Evolutionary conservation across 2,329 filamentous ascomycete genomes (phyloP), one percentile per base, ranked within the genome.

Genomic region (Magnaporthiopsis poae): DNA sequence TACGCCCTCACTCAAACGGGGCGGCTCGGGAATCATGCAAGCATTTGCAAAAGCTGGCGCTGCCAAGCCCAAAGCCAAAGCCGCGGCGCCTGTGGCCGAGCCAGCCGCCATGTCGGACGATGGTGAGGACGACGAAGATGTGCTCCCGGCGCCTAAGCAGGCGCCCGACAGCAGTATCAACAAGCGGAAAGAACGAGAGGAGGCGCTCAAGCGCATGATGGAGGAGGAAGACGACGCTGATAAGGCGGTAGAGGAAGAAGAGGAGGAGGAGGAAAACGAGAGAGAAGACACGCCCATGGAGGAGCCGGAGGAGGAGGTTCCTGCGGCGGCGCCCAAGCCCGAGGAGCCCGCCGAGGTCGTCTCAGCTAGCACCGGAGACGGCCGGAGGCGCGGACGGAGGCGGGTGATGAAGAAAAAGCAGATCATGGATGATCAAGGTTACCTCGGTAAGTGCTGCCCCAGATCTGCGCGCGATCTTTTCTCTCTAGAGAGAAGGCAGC

Each of bases 331-430:
- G 67, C 73, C 76, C 13, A 77, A 77, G 67, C 71, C 73, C 0
- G 77, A 79, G 35, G 73, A 77, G 15, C 68, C 71, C 5, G 66
- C 81, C 35, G 82, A 84, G 68, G 78, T 84, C 7, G 78, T 88
- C 8, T 84, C 82, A 9, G 63, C 71, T 1, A 86, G 84, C 67
- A 76, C 74, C 5, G 73, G 73, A n/a, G 73, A 80, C 67, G 90
- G 90, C 0, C 85, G 92, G 59, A 84, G 90, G 68, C 86, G 92
- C 69, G 92, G 91, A 39, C 88, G 86, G 74, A 85, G 93, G 71
- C 86, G 89, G 71, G 86, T 97, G 9, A 91, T 90, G 86, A 92
- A 91, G 78, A 96, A 96, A 82, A 90, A 89, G 80, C 92, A 89
- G 61, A 84, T 90, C 66, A 89, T 92, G 75, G 93, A 97, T 70